Evolutionary conservation across 371 early-diverging fungal genomes (phyloP), one percentile per base, ranked within the genome.

Genomic region (Mucor racemosus): DNA sequence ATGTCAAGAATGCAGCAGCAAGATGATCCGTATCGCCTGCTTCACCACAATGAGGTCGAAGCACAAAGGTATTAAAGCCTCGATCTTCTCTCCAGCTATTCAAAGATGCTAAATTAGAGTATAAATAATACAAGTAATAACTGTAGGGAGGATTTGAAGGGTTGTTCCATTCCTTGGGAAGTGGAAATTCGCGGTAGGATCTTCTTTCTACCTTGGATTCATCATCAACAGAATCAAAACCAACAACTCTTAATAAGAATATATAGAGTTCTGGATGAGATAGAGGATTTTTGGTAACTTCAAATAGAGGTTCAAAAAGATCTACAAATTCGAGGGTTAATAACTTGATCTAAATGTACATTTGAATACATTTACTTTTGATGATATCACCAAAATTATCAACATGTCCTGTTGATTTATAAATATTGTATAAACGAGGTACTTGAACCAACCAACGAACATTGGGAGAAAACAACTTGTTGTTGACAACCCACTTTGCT

Each of bases 161-260:
- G 21, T 81, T 84, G 58, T 82, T 76, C 99, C 99, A 99, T 44
- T 86, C 82, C 3, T 77, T 72, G 2, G 99, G 99, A 41, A 77
- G 76, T n/a, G 97, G 98, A 71, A 88, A 96, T 72, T 97, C 94
- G 60, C 84, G 88, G 73, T 91, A 91, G 41, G 88, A 84, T 7
- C 94, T 86, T 11, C 92, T 82, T 74, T 98, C 99, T 5, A 91
- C 83, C 79, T 96, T 96, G 65, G 94, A 92, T 77, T 99, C 99
- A 74, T 99, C 99, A 77, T 99, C 99, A 1, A 99, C 99, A 46
- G 92, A 89, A 73, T 99, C 99, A 72, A 99, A 96, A 1, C 98
- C 99, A 58, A 96, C 87, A 0, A 99, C 97, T 39, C 98, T 88
- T 78, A 97, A 94, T 65, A 99, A 75, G 68, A 99, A 97, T 15